A percentile compares a stretch with the other conserved stretches of the same genome.
Conservation (phyloP, 179 eudicot genomes). For the Silene noctiflora region DNA sequence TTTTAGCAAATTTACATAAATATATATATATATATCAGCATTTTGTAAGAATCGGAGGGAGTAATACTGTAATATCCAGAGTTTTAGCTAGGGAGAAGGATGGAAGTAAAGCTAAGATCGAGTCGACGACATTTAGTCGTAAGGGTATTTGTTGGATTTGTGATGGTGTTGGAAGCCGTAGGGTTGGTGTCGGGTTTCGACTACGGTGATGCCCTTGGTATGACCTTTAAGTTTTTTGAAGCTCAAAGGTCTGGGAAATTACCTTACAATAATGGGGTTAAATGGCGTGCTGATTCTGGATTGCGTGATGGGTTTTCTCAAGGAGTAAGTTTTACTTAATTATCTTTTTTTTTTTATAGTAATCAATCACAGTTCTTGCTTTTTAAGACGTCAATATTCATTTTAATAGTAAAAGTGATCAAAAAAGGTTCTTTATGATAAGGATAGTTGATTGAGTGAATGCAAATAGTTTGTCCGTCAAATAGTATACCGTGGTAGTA, state of each 20-base stretch:
- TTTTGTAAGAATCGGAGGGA: no score
- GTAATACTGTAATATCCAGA: no score
- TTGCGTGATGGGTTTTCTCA: slow-evolving; percentile 42
- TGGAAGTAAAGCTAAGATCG: slow-evolving; percentile 15
- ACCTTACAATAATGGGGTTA: slow-evolving; percentile 37
- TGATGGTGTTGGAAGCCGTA: slow-evolving; percentile 11
- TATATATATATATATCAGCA: no score
- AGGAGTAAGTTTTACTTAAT: slow-evolving; percentile 32
- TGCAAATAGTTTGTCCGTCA: no score
- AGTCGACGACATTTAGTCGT: background rate
- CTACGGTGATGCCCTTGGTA: slow-evolving; percentile 50
- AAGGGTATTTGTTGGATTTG: slow-evolving; percentile 2
- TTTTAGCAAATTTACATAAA: no score
- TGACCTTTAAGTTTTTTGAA: slow-evolving; percentile 55
- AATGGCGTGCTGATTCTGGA: slow-evolving; percentile 56
- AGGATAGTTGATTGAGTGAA: no score
- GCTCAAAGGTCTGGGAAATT: slow-evolving; percentile 60
- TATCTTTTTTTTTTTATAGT: no score
- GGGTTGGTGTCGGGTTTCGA: slow-evolving; percentile 22
- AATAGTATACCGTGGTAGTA: no score
- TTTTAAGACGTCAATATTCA: no score
- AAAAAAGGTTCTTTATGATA: no score
- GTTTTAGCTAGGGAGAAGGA: background rate
- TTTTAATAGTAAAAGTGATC: no score
- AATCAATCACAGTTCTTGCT: no score